Evolutionary conservation across 176 grass and related monocot species (phyloP).

Genomic region (Saccharum spontaneum): DNA sequence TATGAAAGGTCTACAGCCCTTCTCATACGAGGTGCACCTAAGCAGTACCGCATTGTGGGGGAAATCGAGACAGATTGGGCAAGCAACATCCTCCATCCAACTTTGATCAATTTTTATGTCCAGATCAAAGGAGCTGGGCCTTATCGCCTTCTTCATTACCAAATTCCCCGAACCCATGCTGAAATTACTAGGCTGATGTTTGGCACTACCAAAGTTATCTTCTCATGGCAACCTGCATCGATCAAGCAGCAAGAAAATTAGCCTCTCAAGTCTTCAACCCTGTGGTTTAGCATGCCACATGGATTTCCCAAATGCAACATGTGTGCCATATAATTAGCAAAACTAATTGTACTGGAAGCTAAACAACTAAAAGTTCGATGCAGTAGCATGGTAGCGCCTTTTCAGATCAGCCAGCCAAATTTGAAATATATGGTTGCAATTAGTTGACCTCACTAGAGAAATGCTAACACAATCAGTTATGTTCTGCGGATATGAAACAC

Average conservation of each 20-base stretch:
- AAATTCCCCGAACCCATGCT: constrained; percentile 50
- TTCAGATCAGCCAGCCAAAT: constrained; percentile 28
- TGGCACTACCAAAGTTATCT: not conserved
- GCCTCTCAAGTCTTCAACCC: not conserved
- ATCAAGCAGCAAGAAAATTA: constrained; percentile 33
- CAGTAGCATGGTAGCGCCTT: not conserved
- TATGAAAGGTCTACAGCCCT: constrained; percentile 84
- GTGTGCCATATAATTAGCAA: not conserved
- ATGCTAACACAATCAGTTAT: not conserved
- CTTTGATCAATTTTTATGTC: constrained; percentile 49
- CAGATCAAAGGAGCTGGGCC: constrained; percentile 39
- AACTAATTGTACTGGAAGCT: not conserved
- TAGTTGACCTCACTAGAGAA: constrained; percentile 4
- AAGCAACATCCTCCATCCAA: constrained; percentile 76
- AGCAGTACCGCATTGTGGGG: constrained; percentile 81
- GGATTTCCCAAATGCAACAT: not conserved
- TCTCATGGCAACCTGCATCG: constrained; percentile 36
- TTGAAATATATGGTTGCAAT: constrained; percentile 25
- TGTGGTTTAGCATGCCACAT: constrained; percentile 12
- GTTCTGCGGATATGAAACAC: not conserved
- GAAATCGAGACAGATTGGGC: constrained; percentile 86
- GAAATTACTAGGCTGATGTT: not conserved
- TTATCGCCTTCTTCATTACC: constrained; percentile 47
- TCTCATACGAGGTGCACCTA: constrained; percentile 80
- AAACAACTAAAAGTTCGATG: not conserved